Conservation (phyloP, 2,329 filamentous ascomycete genomes). For the Fusarium pininemorale region DNA sequence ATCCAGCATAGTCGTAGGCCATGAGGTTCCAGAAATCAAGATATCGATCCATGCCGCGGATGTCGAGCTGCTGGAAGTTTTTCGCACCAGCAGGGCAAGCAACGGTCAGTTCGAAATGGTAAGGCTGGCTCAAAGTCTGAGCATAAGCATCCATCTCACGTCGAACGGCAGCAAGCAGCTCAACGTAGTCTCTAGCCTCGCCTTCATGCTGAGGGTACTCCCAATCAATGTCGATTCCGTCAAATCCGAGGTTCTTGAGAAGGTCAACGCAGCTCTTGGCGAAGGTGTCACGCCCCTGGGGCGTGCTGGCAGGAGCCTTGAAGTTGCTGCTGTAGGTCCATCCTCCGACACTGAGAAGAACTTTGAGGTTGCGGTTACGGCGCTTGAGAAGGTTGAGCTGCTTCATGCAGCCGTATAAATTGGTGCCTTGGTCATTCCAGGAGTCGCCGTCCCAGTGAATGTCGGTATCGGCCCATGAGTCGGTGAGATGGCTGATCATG, state of each 20-base stretch:
- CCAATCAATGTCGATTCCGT: constrained; percentile 76
- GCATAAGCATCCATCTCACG: constrained; percentile 67
- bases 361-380: constrained; percentile 82
- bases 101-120: constrained; percentile 72
- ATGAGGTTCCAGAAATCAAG: constrained; percentile 84
- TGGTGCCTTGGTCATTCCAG: constrained; percentile 77
- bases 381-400: constrained; percentile 87
- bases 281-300: constrained; percentile 74
- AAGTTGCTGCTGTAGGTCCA: constrained; percentile 95
- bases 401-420: constrained; percentile 89
- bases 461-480: constrained; percentile 73
- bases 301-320: constrained; percentile 75
- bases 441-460: constrained; percentile 77
- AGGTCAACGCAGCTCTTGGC: constrained; percentile 78
- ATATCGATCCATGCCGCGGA: constrained; percentile 70
- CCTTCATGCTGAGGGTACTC: constrained; percentile 67
- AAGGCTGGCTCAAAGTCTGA: constrained; percentile 50
- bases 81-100: constrained; percentile 70
- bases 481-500: constrained; percentile 61
- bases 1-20: constrained; percentile 89
- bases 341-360: constrained; percentile 87
- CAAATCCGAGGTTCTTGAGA: constrained; percentile 82
- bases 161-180: constrained; percentile 66
- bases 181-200: constrained; percentile 67
- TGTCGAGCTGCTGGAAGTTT: constrained; percentile 70